Percentiles rank a stretch among this genome's conserved stretches.
Evolutionary conservation across 1,139 yeast species (phyloP).

Genomic region (Blastobotrys serpentis): DNA sequence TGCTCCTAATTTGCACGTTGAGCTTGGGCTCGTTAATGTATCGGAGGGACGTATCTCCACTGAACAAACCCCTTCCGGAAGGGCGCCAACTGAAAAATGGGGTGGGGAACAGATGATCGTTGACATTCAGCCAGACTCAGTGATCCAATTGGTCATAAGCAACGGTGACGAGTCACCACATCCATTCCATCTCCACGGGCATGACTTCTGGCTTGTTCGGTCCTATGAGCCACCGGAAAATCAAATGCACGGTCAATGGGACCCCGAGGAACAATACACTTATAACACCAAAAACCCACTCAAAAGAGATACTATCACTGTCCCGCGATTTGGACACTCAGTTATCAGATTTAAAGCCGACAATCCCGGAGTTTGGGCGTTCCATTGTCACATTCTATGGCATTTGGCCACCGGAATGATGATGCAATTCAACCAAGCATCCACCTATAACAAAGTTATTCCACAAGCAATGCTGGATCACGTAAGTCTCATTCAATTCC

Average conservation of each 20-base stretch:
- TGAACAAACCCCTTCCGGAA: constrained; percentile 8
- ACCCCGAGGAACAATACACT: constrained; percentile 48
- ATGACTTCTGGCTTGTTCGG: constrained; percentile 52
- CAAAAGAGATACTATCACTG: constrained; percentile 59
- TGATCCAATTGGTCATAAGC: constrained; percentile 68
- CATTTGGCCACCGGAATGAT: constrained; percentile 78
- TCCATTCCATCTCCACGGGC: constrained; percentile 68
- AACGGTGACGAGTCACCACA: constrained; percentile 79
- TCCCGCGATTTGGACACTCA: constrained; percentile 60
- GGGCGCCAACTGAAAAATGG: constrained; percentile 20
- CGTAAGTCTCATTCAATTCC: no score
- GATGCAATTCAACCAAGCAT: constrained; percentile 36
- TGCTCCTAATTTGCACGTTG: constrained; percentile 31
- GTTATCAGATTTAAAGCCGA: constrained; percentile 65
- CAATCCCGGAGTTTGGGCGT: constrained; percentile 82
- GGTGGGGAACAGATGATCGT: constrained; percentile 25
- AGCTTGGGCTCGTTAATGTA: constrained; percentile 23
- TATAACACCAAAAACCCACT: constrained; percentile 60
- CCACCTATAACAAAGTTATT: constrained; percentile 21
- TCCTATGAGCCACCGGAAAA: constrained; percentile 42
- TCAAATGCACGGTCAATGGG: constrained; percentile 33
- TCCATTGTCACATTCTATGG: constrained; percentile 86
- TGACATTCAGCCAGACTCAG: constrained; percentile 19
- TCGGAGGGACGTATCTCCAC: constrained; percentile 14
- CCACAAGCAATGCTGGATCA: constrained; percentile 14